These are phyloP conservation scores for Begonia fuchsioides DNA, from an alignment of 306 rosid genomes.

Conservation along the genomic window DNA sequence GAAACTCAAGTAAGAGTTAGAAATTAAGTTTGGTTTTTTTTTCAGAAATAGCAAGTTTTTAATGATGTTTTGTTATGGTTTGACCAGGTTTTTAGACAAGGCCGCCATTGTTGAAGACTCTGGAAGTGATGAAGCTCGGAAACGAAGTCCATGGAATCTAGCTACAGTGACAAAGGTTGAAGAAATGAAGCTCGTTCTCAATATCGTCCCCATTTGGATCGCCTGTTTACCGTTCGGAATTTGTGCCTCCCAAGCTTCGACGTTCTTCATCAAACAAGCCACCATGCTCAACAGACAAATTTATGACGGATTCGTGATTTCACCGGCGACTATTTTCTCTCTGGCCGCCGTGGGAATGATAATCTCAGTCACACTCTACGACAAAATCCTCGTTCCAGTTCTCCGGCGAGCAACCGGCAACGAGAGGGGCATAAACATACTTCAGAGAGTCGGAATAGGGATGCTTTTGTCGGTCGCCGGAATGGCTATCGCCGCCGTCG, in stretches of 20 bases:
- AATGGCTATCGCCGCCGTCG: constrained; percentile 30
- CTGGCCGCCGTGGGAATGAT: constrained; percentile 35
- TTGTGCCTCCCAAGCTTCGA: constrained; percentile 37
- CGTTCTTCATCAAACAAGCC: constrained; percentile 56
- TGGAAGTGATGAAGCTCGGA: constrained; percentile 18
- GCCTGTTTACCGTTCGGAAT: constrained; percentile 68
- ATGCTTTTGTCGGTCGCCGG: constrained; percentile 42
- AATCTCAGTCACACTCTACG: constrained; percentile 41
- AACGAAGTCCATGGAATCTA: constrained; percentile 58
- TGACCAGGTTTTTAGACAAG: constrained; percentile 72
- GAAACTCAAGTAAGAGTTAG: constrained; percentile 45
- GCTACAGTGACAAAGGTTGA: constrained; percentile 65
- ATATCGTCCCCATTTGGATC: constrained; percentile 84
- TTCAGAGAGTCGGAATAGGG: constrained; percentile 47
- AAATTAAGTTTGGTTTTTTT: neutral
- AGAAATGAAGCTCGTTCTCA: constrained; percentile 81
- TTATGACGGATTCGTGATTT: constrained; percentile 23
- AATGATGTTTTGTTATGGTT: neutral
- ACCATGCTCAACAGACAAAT: constrained; percentile 22
- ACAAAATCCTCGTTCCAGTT: constrained; percentile 31
- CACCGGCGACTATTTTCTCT: constrained; percentile 31
- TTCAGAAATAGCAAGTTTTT: neutral
- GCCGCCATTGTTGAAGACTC: constrained; percentile 50
- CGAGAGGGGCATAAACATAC: constrained; percentile 46
- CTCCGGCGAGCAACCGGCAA: constrained; percentile 31